Base-by-base conservation (phyloP, 2,329 filamentous ascomycete species). In the Bimuria novae-zelandiae region DNA sequence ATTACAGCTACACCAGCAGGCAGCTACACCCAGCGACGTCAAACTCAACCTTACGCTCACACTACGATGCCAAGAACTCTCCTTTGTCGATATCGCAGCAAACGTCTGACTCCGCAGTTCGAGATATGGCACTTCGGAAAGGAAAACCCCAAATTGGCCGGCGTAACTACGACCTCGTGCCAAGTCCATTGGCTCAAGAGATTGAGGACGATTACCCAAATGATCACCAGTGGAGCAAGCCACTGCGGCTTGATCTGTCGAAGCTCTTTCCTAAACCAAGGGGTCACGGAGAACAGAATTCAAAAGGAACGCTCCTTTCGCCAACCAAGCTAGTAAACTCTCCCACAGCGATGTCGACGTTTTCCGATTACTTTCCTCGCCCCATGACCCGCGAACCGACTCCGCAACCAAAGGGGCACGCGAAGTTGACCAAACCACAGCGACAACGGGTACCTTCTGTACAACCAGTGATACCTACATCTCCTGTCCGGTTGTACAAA, bases 61-160 rank as follows among this genome's bases (percentile, higher is more conserved):
- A 76, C 56, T 77, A 78, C 63, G 76, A 78, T 47, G 59, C 76
- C 27, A 67, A 72, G 36, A 72, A 56, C 41, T 73, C 71, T 27
- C 76, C 77, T 8, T 60, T 75, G 23, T 64, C 68, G 39, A 70
- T 78, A 27, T 77, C 76, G 0, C 76, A 78, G 64, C 76, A 78
- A 53, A 77, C 75, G 3, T 77, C 75, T 19, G 71, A 71, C 37
- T 78, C 77, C 36, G 72, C 76, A 7, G 69, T 76, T 7, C 71
- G 76, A 40, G 76, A 79, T 48, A 75, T 72, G 68, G 76, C 73
- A 7, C 59, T 77, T 41, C 63, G 73, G 49, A 75, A 76, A 63
- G 74, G 74, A 7, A 60, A 69, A 17, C 67, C 71, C 7, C 64
- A 59, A 19, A 57, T 71, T 5, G 43, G 69, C 33, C 51, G 48